Evolutionary conservation across 805 yeast species (phyloP).

Genomic region (Metschnikowia bowlesiae): DNA sequence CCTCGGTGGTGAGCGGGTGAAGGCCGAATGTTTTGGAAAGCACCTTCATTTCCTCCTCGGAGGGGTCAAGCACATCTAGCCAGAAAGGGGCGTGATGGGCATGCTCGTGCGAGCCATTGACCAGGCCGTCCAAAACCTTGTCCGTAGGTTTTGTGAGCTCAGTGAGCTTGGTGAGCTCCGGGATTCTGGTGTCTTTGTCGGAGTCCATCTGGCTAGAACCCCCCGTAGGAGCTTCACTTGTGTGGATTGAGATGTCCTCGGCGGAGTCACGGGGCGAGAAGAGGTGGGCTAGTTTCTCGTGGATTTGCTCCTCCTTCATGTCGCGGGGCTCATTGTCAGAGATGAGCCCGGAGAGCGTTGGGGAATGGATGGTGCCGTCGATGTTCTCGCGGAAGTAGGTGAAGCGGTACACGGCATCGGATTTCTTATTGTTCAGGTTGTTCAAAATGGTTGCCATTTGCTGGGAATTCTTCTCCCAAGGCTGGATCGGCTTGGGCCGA

Average conservation of each 20-base stretch:
- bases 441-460: constrained; percentile 29
- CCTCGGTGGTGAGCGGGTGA: constrained; percentile 95
- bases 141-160: background rate
- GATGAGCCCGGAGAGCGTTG: constrained; percentile 73
- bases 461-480: constrained; percentile 54
- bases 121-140: background rate
- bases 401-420: constrained; percentile 53
- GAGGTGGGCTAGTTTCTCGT: constrained; percentile 6
- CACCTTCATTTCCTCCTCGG: constrained; percentile 95
- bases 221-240: background rate
- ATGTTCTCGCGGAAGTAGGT: constrained; percentile 90
- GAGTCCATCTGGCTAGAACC: background rate
- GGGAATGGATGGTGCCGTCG: constrained; percentile 85
- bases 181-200: background rate
- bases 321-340: constrained; percentile 7
- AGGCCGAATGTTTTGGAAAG: constrained; percentile 86
- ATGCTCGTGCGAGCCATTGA: background rate
- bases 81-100: constrained; percentile 46
- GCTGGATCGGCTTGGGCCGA: constrained; percentile 70
- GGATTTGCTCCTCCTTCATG: constrained; percentile 11
- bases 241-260: constrained; percentile 1
- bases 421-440: constrained; percentile 28
- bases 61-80: constrained; percentile 89
- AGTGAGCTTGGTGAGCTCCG: background rate
- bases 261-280: constrained; percentile 6